Evolutionary conservation across 1,284 basidiomycete species (phyloP).

Genomic region (Gyrodon tennesseensis): DNA sequence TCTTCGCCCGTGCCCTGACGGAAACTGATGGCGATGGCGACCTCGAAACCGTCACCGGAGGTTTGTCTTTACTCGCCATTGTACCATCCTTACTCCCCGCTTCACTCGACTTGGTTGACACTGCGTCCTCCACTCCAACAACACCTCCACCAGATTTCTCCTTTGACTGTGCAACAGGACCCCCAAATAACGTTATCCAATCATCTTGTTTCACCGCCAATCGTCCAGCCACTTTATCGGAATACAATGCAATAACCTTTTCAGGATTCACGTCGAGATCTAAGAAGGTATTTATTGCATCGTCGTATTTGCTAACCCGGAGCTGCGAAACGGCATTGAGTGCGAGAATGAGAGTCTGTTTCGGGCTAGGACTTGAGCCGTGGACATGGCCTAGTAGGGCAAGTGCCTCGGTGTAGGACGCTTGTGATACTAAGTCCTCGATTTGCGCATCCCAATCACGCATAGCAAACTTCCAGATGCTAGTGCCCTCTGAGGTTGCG

Average conservation of each 20-base stretch:
- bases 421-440: slow-evolving; percentile 76
- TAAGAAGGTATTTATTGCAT: slow-evolving; percentile 86
- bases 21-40: slow-evolving; percentile 51
- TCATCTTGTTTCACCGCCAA: slow-evolving; percentile 65
- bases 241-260: slow-evolving; percentile 90
- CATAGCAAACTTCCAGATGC: slow-evolving; percentile 76
- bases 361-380: slow-evolving; percentile 49
- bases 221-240: slow-evolving; percentile 76
- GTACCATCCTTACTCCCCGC: slow-evolving; percentile 21
- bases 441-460: slow-evolving; percentile 78
- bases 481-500: slow-evolving; percentile 65
- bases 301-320: slow-evolving; percentile 63
- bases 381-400: slow-evolving; percentile 64
- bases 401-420: slow-evolving; percentile 78
- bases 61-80: slow-evolving; percentile 32
- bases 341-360: slow-evolving; percentile 61
- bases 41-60: slow-evolving; percentile 40
- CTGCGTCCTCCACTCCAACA: slow-evolving; percentile 35
- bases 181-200: slow-evolving; percentile 91
- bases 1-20: slow-evolving; percentile 54
- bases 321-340: slow-evolving; percentile 80
- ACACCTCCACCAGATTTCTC: slow-evolving; percentile 19
- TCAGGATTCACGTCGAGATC: slow-evolving; percentile 91
- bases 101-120: slow-evolving; percentile 40
- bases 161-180: slow-evolving; percentile 48